These are phyloP conservation scores for Rhizophora apiculata DNA, from an alignment of 345 rosid genomes.

Conservation along the genomic window DNA sequence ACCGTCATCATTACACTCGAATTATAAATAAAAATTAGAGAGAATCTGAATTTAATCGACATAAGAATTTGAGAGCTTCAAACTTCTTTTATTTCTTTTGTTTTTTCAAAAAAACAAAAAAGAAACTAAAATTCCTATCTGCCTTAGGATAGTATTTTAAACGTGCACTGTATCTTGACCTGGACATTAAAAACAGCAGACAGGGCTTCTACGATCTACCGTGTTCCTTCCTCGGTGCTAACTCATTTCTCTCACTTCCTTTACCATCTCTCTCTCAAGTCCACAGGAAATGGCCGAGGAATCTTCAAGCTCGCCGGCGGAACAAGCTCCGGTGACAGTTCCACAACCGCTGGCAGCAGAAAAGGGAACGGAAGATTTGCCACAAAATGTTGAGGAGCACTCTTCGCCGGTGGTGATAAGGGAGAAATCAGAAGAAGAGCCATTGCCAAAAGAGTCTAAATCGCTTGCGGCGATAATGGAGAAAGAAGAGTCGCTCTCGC, in stretches of 20 bases:
- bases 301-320: conserved; percentile 12
- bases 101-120: no score
- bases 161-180: no score
- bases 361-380: not conserved
- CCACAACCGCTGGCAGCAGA: not conserved
- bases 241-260: not conserved
- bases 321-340: not conserved
- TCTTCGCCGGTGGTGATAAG: conserved; percentile 1
- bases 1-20: no score
- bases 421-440: conserved; percentile 11
- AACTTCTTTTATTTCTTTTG: no score
- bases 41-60: no score
- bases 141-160: no score
- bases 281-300: conserved; percentile 23
- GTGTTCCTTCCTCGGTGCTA: not conserved
- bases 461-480: conserved; percentile 43
- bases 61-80: no score
- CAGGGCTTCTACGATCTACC: not conserved
- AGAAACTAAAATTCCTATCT: no score
- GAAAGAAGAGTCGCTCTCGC: conserved; percentile 34
- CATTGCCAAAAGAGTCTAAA: conserved; percentile 22
- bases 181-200: no score
- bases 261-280: not conserved
- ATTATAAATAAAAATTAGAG: no score
- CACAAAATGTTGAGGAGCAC: not conserved